A percentile compares a stretch with the other conserved stretches of the same genome.
phyloP scores from a whole-genome alignment of 805 yeast species.

The Lachancea nothofagi region DNA sequence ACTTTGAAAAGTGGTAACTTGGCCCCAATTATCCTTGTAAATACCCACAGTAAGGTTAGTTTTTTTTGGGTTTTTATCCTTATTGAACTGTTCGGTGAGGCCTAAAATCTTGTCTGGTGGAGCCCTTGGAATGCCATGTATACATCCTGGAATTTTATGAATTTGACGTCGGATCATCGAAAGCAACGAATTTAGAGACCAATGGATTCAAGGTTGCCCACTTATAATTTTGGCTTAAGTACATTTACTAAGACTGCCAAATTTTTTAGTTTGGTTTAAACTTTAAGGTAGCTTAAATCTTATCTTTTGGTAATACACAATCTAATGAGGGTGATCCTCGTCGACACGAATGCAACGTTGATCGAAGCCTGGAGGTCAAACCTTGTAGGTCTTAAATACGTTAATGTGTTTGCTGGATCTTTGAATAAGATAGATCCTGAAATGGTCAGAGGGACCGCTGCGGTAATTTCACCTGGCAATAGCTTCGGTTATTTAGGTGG shows the following conservation, averaged over 20 bases:
- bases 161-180: slow-evolving; percentile 4
- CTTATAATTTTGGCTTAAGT: too few species aligned
- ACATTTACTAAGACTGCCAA: neutral
- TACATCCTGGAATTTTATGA: slow-evolving; percentile 4
- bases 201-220: neutral
- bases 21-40: slow-evolving; percentile 80
- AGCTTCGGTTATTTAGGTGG: slow-evolving; percentile 47
- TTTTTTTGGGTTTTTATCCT: slow-evolving; percentile 55
- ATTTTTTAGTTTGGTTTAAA: neutral
- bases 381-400: neutral
- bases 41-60: slow-evolving; percentile 55
- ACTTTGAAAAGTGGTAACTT: slow-evolving; percentile 35
- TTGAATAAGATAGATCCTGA: neutral
- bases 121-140: slow-evolving; percentile 40
- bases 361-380: slow-evolving; percentile 5
- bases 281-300: too few species aligned
- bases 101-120: slow-evolving; percentile 89
- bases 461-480: slow-evolving; percentile 49
- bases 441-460: slow-evolving; percentile 10
- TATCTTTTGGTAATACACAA: neutral
- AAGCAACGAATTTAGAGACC: neutral
- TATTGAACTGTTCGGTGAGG: slow-evolving; percentile 64
- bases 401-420: neutral
- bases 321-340: slow-evolving; percentile 4
- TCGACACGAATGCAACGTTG: slow-evolving; percentile 9